Evolutionary conservation across 2,329 filamentous ascomycete genomes (phyloP).

Genomic region (Verticillium nubilum): DNA sequence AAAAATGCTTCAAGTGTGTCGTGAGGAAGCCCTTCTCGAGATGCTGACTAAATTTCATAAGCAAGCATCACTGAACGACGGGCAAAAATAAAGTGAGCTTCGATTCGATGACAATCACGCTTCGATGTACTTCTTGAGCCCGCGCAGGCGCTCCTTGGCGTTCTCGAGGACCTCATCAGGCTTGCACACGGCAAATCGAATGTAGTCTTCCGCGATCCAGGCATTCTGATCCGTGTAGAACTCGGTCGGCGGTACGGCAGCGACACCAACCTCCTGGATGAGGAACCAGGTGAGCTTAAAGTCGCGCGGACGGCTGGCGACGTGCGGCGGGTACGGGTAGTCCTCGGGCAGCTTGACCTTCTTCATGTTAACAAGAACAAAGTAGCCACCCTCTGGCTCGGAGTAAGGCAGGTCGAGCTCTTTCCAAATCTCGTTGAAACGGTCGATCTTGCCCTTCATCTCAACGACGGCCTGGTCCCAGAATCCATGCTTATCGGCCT

Average conservation of each 20-base stretch:
- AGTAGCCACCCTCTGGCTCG: slow-evolving; percentile 94
- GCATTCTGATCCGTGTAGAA: slow-evolving; percentile 88
- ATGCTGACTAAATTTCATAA: neutral
- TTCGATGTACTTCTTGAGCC: slow-evolving; percentile 65
- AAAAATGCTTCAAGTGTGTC: neutral
- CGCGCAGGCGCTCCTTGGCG: slow-evolving; percentile 70
- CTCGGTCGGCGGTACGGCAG: slow-evolving; percentile 92
- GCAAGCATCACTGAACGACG: neutral
- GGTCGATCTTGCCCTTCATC: slow-evolving; percentile 84
- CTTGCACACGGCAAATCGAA: slow-evolving; percentile 96
- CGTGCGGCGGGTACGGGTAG: slow-evolving; percentile 87
- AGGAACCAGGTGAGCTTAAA: slow-evolving; percentile 96
- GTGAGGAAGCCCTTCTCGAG: neutral
- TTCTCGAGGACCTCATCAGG: slow-evolving; percentile 77
- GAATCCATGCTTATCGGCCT: slow-evolving; percentile 79
- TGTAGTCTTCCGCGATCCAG: slow-evolving; percentile 84
- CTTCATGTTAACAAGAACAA: slow-evolving; percentile 88
- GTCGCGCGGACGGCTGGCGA: slow-evolving; percentile 79
- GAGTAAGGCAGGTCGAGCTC: slow-evolving; percentile 78
- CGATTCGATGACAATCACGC: neutral
- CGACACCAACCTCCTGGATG: slow-evolving; percentile 93
- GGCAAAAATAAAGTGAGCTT: neutral
- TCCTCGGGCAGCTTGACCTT: slow-evolving; percentile 78
- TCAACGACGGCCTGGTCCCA: slow-evolving; percentile 79
- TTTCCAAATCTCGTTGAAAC: slow-evolving; percentile 76